Conservation (phyloP, 2,329 filamentous ascomycete species). For the Paraphoma sp. region DNA sequence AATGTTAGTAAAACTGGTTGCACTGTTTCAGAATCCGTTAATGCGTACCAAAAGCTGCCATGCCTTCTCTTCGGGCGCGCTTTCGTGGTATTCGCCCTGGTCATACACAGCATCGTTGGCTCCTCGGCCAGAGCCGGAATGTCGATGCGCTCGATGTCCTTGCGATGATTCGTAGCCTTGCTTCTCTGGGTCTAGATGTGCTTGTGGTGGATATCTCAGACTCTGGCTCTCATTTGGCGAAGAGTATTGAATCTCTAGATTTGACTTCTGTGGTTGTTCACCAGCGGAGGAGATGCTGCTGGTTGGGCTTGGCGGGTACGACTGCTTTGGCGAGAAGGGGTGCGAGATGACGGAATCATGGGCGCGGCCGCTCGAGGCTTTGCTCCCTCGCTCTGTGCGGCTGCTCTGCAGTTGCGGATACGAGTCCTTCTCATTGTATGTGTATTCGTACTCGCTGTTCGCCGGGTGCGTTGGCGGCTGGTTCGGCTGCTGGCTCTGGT, state of each 20-base stretch:
- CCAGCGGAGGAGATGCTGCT: conserved; percentile 39
- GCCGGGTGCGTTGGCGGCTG: conserved; percentile 12
- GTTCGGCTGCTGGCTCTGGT: conserved; percentile 20
- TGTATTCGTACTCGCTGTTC: conserved; percentile 20
- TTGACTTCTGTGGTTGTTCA: conserved; percentile 21
- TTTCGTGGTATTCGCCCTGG: conserved; percentile 46
- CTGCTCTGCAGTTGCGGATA: conserved; percentile 20
- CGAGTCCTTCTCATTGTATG: conserved; percentile 35
- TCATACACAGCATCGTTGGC: conserved; percentile 37
- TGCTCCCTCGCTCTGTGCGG: conserved; percentile 28
- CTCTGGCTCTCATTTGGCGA: conserved; percentile 8
- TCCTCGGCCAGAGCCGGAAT: conserved; percentile 26
- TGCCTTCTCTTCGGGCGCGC: conserved; percentile 52
- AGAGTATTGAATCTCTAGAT: conserved; percentile 21
- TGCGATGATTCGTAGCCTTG: conserved; percentile 22
- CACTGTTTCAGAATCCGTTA: too few species aligned
- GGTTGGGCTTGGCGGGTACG: conserved; percentile 42
- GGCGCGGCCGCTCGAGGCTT: conserved; percentile 25
- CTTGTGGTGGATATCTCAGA: conserved; percentile 31
- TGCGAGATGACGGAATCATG: conserved; percentile 50
- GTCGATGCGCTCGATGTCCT: conserved; percentile 24
- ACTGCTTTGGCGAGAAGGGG: conserved; percentile 43
- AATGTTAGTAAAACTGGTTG: conserved; percentile 9
- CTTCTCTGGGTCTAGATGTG: conserved; percentile 46
- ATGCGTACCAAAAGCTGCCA: conserved; percentile 50